These are phyloP conservation scores for Microstegium vimineum DNA, from an alignment of 176 grass and related monocot species.

Conservation along the genomic window DNA sequence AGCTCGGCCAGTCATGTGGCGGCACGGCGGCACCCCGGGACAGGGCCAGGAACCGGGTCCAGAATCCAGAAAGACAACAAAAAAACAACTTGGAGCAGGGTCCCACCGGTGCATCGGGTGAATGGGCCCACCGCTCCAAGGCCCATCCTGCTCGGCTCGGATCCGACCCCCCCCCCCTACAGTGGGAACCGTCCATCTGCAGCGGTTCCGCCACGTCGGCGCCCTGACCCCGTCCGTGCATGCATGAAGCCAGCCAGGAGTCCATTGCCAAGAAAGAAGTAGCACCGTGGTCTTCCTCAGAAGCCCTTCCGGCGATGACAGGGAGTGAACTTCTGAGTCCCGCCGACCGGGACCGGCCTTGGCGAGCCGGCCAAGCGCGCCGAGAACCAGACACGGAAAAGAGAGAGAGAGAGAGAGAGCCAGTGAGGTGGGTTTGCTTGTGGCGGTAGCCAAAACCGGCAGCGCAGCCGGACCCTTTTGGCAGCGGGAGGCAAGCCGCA, in stretches of 20 bases:
- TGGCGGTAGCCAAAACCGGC: too few relatives aligned
- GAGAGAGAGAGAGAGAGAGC: neutral
- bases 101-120: neutral
- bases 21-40: neutral
- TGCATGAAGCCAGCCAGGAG: neutral
- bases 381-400: too few relatives aligned
- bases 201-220: neutral
- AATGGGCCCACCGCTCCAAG: neutral
- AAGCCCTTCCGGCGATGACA: too few relatives aligned
- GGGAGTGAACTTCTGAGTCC: neutral
- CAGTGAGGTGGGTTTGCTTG: too few relatives aligned
- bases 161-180: too few relatives aligned
- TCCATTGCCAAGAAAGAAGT: neutral
- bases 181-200: neutral
- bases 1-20: neutral
- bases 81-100: too few relatives aligned
- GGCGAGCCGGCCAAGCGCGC: neutral
- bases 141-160: neutral
- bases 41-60: neutral
- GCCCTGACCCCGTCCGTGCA: neutral
- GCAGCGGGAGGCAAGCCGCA: too few relatives aligned
- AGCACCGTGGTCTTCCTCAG: too few relatives aligned
- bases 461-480: too few relatives aligned
- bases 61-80: too few relatives aligned
- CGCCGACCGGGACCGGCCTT: neutral